Conservation (phyloP, 768 basidiomycete species). For the Strobilomyces confusus region DNA sequence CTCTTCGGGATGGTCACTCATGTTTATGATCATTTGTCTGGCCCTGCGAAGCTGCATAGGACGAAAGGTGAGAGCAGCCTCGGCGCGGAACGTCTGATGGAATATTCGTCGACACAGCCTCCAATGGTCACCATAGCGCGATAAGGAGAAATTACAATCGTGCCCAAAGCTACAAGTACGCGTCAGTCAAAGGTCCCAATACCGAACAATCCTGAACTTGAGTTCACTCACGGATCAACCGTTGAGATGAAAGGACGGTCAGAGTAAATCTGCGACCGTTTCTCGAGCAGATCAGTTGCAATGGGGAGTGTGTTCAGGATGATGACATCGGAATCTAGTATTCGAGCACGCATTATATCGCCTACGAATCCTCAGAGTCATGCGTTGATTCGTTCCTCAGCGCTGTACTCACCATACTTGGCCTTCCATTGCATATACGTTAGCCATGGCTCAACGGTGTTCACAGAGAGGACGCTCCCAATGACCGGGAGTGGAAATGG, state of each 20-base stretch:
- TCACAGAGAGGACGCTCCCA: neutral
- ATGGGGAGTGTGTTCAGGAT: neutral
- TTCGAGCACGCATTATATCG: neutral
- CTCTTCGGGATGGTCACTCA: neutral
- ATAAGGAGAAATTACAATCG: neutral
- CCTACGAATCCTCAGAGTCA: neutral
- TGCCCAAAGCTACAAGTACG: conserved; percentile 5
- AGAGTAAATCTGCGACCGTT: neutral
- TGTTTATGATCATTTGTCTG: neutral
- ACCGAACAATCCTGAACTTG: neutral
- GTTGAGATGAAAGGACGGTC: neutral
- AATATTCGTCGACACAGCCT: conserved; percentile 7
- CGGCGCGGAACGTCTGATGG: conserved; percentile 6
- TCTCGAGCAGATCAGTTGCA: neutral
- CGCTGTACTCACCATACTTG: neutral
- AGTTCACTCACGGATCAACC: neutral
- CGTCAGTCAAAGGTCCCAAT: neutral
- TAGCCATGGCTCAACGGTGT: neutral
- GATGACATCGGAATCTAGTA: neutral
- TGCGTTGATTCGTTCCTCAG: neutral
- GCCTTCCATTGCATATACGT: neutral
- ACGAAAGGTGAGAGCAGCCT: neutral
- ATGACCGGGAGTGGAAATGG: neutral
- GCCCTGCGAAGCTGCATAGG: conserved; percentile 8
- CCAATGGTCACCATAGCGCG: neutral